Evolutionary conservation across 2,329 filamentous ascomycete species (phyloP).

Genomic region (Pestalotiopsis fici): DNA sequence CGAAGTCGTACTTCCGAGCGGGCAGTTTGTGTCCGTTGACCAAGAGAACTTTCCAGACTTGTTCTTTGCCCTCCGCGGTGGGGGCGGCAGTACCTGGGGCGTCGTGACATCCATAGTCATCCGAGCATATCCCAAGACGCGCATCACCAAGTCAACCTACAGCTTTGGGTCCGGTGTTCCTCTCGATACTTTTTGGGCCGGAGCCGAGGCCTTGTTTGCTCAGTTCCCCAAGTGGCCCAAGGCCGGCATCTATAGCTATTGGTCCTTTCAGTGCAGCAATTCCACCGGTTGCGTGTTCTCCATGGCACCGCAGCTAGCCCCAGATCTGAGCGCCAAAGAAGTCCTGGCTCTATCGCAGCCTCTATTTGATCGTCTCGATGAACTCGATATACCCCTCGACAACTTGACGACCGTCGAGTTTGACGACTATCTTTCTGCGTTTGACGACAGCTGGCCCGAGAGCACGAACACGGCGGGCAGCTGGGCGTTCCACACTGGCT

Average conservation of each 20-base stretch:
- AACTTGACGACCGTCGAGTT: constrained; percentile 15
- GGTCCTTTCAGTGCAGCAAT: constrained; percentile 15
- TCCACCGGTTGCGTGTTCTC: constrained; percentile 13
- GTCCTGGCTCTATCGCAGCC: constrained; percentile 13
- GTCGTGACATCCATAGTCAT: constrained; percentile 40
- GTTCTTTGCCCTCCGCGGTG: constrained; percentile 51
- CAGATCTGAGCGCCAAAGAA: background rate
- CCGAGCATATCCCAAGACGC: constrained; percentile 32
- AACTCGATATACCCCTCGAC: constrained; percentile 13
- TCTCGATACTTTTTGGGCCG: background rate
- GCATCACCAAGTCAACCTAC: constrained; percentile 32
- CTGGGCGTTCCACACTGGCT: constrained; percentile 37
- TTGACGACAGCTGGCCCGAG: constrained; percentile 19
- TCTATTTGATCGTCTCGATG: constrained; percentile 15
- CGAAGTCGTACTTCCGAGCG: constrained; percentile 47
- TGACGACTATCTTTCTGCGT: constrained; percentile 13
- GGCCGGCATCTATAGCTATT: constrained; percentile 19
- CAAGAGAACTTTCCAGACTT: constrained; percentile 43
- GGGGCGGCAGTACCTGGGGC: constrained; percentile 42
- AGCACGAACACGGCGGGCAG: background rate
- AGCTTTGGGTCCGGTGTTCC: constrained; percentile 23
- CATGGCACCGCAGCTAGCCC: background rate
- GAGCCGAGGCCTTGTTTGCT: constrained; percentile 24
- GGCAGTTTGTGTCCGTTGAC: constrained; percentile 40
- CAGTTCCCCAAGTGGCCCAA: constrained; percentile 30